Evolutionary conservation across 331 rosid species (phyloP), one percentile per base, ranked within the genome.

Genomic region (Erythrophleum ivorense): DNA sequence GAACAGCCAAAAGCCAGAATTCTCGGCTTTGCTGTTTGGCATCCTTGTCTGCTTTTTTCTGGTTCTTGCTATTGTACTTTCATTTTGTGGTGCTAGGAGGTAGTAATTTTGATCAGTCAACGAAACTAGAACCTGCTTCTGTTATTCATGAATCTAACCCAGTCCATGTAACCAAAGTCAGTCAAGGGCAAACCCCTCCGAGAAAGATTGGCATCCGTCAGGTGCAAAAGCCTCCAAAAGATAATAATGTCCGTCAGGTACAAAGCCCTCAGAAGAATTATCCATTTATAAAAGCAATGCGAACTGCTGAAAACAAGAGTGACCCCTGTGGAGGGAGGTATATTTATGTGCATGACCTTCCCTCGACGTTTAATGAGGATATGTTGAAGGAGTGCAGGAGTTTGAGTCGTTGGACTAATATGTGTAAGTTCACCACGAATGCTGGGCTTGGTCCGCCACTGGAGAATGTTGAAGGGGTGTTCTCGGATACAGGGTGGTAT

Each of bases 371-470:
- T 77, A 93, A 96, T 48, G 97, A 88, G 86, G 98, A 96, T 75
- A 94, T 96, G 99, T 73, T 96, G 52, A 90, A 79, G 86, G 86
- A 93, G 71, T 96, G 99, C 78, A 84, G 80, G 81, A 86, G 80
- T 69, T 49, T 96, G 34, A 92, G 97, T 63, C 86, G 78, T 34
- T 96, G 98, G 99, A 96, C 97, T 19, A 96, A 96, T 80, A 96
- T 96, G 99, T 96, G 99, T 48, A 96, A 96, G 92, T 96, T 93
- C 85, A 92, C 97, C 0, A 88, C 91, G 18, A 96, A 96, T 80
- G 92, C 95, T 1, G 99, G 99, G 67, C 94, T 96, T 49, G 98
- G 99, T 31, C 99, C 98, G 1, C 99, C 98, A 0, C 90, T 96
- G 7, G 97, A 92, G 83, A 94, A 94, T 73, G 86, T 82, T 7